Conservation (phyloP, 352 stramenopile genomes). For the Globisporangium recalcitrans region DNA sequence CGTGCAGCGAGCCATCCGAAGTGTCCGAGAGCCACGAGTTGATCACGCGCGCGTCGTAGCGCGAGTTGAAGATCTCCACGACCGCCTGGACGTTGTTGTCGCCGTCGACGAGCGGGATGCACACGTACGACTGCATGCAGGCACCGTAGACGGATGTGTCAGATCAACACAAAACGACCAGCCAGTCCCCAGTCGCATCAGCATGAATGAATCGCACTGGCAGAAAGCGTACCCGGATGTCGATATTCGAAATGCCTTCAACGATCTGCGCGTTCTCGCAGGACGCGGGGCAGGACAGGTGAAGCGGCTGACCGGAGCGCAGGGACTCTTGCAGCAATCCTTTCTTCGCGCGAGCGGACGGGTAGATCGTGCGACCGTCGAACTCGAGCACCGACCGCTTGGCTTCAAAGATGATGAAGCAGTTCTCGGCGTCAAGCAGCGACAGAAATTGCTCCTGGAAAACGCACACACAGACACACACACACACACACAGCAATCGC, state of each 20-base stretch:
- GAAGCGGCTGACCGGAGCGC: slow-evolving; percentile 31
- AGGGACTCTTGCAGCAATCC: slow-evolving; percentile 23
- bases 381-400: slow-evolving; percentile 55
- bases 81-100: slow-evolving; percentile 45
- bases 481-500: too few species aligned
- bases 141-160: neutral
- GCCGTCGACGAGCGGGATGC: slow-evolving; percentile 58
- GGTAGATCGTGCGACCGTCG: slow-evolving; percentile 44
- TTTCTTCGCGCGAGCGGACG: slow-evolving; percentile 26
- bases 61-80: slow-evolving; percentile 68
- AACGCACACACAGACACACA: neutral
- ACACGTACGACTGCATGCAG: slow-evolving; percentile 46
- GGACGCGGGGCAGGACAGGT: slow-evolving; percentile 21
- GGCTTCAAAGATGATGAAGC: slow-evolving; percentile 52
- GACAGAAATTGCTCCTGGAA: slow-evolving; percentile 46
- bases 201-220: neutral
- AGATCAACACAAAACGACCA: too few species aligned
- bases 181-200: too few species aligned
- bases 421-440: slow-evolving; percentile 58
- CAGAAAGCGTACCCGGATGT: slow-evolving; percentile 33
- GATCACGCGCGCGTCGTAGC: slow-evolving; percentile 35
- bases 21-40: slow-evolving; percentile 36
- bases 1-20: slow-evolving; percentile 38
- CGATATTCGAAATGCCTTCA: slow-evolving; percentile 26
- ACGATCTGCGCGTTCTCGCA: slow-evolving; percentile 21